Conservation (phyloP, 2,329 filamentous ascomycete genomes). For the Tothia fuscella region DNA sequence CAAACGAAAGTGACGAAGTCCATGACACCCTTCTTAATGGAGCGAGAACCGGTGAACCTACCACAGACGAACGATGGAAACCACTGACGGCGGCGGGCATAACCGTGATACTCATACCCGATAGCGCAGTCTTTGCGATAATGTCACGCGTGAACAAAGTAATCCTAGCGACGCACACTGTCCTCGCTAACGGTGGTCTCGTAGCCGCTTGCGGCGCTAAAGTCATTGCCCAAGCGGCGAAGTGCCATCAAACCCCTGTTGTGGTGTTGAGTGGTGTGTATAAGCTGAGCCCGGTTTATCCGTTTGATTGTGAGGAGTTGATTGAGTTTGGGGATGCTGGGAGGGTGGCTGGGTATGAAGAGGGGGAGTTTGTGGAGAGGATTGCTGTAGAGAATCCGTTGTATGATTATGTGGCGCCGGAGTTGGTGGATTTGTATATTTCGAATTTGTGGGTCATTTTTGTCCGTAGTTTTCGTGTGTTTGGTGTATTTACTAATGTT, state of each 20-base stretch:
- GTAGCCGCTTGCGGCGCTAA: slow-evolving; percentile 75
- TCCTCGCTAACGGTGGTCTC: slow-evolving; percentile 78
- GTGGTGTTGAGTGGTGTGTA: slow-evolving; percentile 86
- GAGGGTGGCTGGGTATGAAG: slow-evolving; percentile 62
- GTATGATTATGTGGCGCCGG: slow-evolving; percentile 70
- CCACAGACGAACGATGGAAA: slow-evolving; percentile 43
- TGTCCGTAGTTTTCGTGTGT: slow-evolving; percentile 15
- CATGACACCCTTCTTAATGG: slow-evolving; percentile 51
- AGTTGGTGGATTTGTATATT: slow-evolving; percentile 68
- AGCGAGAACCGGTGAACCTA: slow-evolving; percentile 25
- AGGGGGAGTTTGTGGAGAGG: slow-evolving; percentile 66
- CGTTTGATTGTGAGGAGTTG: slow-evolving; percentile 67
- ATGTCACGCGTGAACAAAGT: slow-evolving; percentile 96
- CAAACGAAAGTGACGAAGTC: slow-evolving; percentile 54
- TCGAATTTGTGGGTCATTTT: slow-evolving; percentile 58
- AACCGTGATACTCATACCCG: slow-evolving; percentile 70
- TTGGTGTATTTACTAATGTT: slow-evolving; percentile 13
- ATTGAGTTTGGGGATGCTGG: slow-evolving; percentile 80
- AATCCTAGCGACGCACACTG: slow-evolving; percentile 74
- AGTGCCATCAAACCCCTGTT: slow-evolving; percentile 69
- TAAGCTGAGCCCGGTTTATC: slow-evolving; percentile 82
- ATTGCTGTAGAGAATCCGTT: slow-evolving; percentile 68
- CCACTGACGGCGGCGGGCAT: slow-evolving; percentile 67
- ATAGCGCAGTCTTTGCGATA: slow-evolving; percentile 78
- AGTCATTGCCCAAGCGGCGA: slow-evolving; percentile 73